Percentiles rank a stretch among this genome's conserved stretches.
phyloP scores from a whole-genome alignment of 441 rosid species.

The Breynia disticha region DNA sequence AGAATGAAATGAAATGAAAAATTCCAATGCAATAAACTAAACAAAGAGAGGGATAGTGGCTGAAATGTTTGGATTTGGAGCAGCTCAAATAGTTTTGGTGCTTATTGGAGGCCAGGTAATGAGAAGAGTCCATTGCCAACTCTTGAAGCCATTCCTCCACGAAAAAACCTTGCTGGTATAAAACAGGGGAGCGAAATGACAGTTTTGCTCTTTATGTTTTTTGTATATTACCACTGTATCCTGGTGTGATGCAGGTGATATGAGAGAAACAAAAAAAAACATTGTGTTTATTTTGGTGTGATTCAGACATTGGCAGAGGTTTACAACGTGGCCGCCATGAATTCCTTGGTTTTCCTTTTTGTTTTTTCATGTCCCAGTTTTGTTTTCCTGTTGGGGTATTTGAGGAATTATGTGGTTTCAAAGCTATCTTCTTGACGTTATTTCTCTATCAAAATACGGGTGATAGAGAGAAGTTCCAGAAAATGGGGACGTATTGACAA shows the following conservation, averaged over 20 bases:
- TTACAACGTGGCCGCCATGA: slow-evolving; percentile 19
- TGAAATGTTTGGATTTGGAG: slow-evolving; percentile 33
- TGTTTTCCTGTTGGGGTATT: neutral
- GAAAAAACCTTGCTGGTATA: slow-evolving; percentile 9
- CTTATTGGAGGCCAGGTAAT: neutral
- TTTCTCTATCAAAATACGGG: neutral
- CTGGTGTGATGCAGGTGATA: too few species aligned
- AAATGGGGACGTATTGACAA: neutral
- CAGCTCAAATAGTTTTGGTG: slow-evolving; percentile 39
- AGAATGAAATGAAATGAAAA: slow-evolving; percentile 9
- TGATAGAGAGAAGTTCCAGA: neutral
- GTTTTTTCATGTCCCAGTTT: neutral
- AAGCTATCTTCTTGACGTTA: neutral
- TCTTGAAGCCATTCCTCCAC: slow-evolving; percentile 44
- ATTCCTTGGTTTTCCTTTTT: slow-evolving; percentile 8
- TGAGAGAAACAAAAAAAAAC: too few species aligned
- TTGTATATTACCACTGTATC: neutral
- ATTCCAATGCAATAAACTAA: slow-evolving; percentile 1
- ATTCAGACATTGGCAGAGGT: neutral
- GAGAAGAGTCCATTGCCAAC: slow-evolving; percentile 43
- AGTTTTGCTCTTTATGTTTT: slow-evolving; percentile 7
- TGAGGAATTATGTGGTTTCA: neutral
- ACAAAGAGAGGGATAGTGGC: slow-evolving; percentile 7
- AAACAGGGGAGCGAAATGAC: slow-evolving; percentile 16
- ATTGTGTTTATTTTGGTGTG: too few species aligned